A percentile compares a stretch with the other conserved stretches of the same genome.
phyloP scores from a whole-genome alignment of 2,329 filamentous ascomycete genomes.

The Curvularia sp. region DNA sequence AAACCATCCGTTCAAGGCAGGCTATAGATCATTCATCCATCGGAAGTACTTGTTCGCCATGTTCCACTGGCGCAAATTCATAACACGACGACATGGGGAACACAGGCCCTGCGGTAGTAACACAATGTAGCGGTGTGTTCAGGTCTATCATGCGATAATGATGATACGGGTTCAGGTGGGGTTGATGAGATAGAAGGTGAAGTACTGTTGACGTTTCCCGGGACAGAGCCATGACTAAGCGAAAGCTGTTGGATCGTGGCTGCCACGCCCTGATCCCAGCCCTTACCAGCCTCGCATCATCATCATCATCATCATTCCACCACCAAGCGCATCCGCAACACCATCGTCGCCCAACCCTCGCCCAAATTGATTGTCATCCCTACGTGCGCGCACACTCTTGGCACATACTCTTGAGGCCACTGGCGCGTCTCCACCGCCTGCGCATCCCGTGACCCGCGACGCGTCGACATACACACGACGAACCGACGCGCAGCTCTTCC shows the following conservation, averaged over 20 bases:
- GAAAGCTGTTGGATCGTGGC: conserved; percentile 8
- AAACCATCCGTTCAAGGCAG: not conserved
- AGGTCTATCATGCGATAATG: too few species aligned
- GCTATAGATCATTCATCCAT: not conserved
- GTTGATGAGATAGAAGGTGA: not conserved
- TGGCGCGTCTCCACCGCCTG: conserved; percentile 34
- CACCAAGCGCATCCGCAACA: conserved; percentile 31
- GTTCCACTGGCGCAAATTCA: not conserved
- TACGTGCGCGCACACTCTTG: conserved; percentile 30
- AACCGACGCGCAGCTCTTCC: conserved; percentile 29
- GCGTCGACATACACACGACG: conserved; percentile 46
- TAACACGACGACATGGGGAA: not conserved
- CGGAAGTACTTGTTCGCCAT: not conserved
- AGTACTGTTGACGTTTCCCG: not conserved
- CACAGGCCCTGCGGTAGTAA: not conserved
- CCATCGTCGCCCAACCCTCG: conserved; percentile 29
- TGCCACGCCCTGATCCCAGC: conserved; percentile 18
- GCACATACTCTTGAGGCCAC: conserved; percentile 22
- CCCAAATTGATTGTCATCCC: conserved; percentile 32
- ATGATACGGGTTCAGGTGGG: not conserved
- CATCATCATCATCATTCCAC: conserved; percentile 28
- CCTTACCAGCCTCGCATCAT: conserved; percentile 21
- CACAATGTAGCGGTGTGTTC: not conserved
- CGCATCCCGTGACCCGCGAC: conserved; percentile 38
- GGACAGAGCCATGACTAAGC: conserved; percentile 14